phyloP scores from a whole-genome alignment of 129 eudicot genomes.

The Glebionis coronaria region DNA sequence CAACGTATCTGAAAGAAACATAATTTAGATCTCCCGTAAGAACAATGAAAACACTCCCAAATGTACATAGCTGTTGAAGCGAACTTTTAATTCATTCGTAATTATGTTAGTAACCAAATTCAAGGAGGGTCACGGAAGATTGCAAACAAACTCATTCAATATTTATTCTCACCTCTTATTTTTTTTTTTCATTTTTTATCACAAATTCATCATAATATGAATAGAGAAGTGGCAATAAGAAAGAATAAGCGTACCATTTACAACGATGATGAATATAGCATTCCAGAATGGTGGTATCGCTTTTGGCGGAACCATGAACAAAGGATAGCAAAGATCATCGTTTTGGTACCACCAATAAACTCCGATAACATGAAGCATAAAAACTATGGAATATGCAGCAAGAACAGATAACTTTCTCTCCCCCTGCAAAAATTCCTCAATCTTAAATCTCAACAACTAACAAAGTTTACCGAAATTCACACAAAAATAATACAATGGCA shows the following conservation, averaged over 20 bases:
- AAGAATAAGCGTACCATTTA: constrained; percentile 52
- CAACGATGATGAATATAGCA: constrained; percentile 64
- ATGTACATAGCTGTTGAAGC: not conserved
- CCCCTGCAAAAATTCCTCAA: constrained; percentile 44
- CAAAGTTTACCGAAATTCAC: not conserved
- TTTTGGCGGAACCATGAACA: constrained; percentile 81
- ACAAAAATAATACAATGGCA: constrained; percentile 11
- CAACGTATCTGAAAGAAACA: constrained; percentile 59
- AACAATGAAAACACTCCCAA: not conserved
- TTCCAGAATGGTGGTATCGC: constrained; percentile 79
- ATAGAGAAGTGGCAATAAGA: not conserved
- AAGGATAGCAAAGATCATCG: constrained; percentile 61
- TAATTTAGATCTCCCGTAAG: constrained; percentile 4
- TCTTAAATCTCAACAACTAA: not conserved
- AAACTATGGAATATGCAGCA: constrained; percentile 44
- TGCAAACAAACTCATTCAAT: not conserved
- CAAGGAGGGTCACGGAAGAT: no score
- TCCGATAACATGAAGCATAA: constrained; percentile 63
- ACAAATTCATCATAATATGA: not conserved
- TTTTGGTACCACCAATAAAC: constrained; percentile 69
- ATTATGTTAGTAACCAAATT: no score
- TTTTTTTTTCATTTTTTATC: not conserved
- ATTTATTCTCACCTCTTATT: not conserved
- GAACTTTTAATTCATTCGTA: no score
- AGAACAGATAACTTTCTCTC: constrained; percentile 69